phyloP scores from a whole-genome alignment of 1,284 basidiomycete species.

The Cutaneotrichosporon sp. region DNA sequence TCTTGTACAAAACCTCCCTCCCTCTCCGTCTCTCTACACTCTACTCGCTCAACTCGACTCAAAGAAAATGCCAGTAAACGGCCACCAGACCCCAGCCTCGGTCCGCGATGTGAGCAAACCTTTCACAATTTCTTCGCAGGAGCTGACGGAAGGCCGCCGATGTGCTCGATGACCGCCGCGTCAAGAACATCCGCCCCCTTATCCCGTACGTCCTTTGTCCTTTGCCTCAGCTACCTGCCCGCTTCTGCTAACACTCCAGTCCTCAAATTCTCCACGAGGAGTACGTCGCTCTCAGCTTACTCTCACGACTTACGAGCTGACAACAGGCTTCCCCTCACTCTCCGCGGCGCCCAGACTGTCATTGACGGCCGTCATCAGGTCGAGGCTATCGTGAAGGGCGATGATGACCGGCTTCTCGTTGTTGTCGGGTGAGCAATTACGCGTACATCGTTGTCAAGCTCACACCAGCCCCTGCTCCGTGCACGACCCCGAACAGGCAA shows the following conservation, averaged over 20 bases:
- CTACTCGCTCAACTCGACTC: not conserved
- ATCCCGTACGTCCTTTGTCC: conserved; percentile 56
- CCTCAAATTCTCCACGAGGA: conserved; percentile 90
- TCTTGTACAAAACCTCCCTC: not conserved
- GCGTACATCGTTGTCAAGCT: conserved; percentile 1
- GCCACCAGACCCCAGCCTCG: conserved; percentile 15
- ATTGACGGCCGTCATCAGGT: conserved; percentile 73
- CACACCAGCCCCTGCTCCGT: conserved; percentile 78
- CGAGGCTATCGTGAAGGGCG: conserved; percentile 72
- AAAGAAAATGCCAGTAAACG: conserved; percentile 6
- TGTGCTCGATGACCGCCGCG: conserved; percentile 78
- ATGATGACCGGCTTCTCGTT: conserved; percentile 83
- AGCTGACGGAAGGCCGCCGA: conserved; percentile 55
- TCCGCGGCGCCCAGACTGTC: conserved; percentile 55
- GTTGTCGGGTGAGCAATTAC: conserved; percentile 69
- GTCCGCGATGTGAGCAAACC: conserved; percentile 26
- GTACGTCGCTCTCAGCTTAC: conserved; percentile 27
- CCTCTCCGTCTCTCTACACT: not conserved
- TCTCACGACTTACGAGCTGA: not conserved
- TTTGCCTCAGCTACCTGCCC: too few species aligned
- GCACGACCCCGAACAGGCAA: conserved; percentile 75
- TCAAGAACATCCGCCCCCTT: conserved; percentile 76
- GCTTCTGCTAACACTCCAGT: conserved; percentile 20
- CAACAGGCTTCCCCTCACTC: conserved; percentile 43
- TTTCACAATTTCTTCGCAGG: too few species aligned